Percentiles rank a stretch among this genome's conserved stretches.
Evolutionary conservation across 2,329 filamentous ascomycete genomes (phyloP).

Genomic region (Fusarium nodosum): DNA sequence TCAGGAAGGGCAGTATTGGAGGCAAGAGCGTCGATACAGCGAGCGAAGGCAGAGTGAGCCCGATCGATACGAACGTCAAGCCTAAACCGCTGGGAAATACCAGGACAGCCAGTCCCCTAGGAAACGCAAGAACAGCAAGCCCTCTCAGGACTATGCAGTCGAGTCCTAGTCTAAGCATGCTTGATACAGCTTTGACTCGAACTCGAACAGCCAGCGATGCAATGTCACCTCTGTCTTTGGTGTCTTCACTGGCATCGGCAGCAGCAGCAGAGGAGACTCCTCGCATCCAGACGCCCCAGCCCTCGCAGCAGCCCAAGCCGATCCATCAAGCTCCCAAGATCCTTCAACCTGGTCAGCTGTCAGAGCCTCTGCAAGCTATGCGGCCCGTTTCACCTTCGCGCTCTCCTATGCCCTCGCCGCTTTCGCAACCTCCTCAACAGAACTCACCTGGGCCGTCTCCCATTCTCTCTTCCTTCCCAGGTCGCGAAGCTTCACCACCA

Average conservation of each 20-base stretch:
- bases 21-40: slow-evolving; percentile 35
- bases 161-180: slow-evolving; percentile 42
- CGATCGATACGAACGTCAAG: slow-evolving; percentile 39
- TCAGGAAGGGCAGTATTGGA: slow-evolving; percentile 44
- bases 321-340: slow-evolving; percentile 30
- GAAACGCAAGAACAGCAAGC: slow-evolving; percentile 43
- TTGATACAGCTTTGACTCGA: slow-evolving; percentile 39
- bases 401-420: slow-evolving; percentile 38
- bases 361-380: slow-evolving; percentile 25
- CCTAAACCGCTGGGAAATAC: slow-evolving; percentile 28
- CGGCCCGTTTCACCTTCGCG: slow-evolving; percentile 36
- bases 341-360: slow-evolving; percentile 36
- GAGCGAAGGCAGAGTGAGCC: slow-evolving; percentile 35
- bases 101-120: slow-evolving; percentile 46
- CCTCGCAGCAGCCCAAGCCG: slow-evolving; percentile 26
- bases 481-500: slow-evolving; percentile 6
- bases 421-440: slow-evolving; percentile 40
- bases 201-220: slow-evolving; percentile 46
- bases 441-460: slow-evolving; percentile 34
- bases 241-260: slow-evolving; percentile 30
- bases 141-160: slow-evolving; percentile 47
- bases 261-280: slow-evolving; percentile 30
- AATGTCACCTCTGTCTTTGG: slow-evolving; percentile 42
- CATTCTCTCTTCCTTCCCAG: slow-evolving; percentile 25
- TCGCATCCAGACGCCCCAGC: slow-evolving; percentile 35